phyloP scores from a whole-genome alignment of 2,329 filamentous ascomycete species.

The Beauveria caledonica region DNA sequence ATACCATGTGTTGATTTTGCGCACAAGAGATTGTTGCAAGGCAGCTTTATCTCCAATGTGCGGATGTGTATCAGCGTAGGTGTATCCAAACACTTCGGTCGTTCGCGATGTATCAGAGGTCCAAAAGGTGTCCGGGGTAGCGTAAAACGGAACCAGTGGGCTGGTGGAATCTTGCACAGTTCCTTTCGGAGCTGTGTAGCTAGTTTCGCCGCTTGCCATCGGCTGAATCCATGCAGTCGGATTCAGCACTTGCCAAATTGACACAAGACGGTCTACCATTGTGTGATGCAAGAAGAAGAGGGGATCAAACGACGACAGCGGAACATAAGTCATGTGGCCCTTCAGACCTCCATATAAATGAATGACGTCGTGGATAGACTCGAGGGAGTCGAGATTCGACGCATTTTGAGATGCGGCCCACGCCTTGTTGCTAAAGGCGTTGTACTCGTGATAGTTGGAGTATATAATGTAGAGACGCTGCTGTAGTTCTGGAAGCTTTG shows the following conservation, averaged over 20 bases:
- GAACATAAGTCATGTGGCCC: slow-evolving; percentile 63
- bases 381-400: slow-evolving; percentile 52
- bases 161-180: slow-evolving; percentile 47
- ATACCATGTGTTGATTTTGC: slow-evolving; percentile 45
- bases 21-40: slow-evolving; percentile 26
- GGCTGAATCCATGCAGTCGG: slow-evolving; percentile 58
- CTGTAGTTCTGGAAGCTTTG: slow-evolving; percentile 46
- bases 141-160: slow-evolving; percentile 59
- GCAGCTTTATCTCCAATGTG: slow-evolving; percentile 18
- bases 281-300: slow-evolving; percentile 70
- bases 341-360: slow-evolving; percentile 50
- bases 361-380: slow-evolving; percentile 55
- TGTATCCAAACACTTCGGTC: slow-evolving; percentile 60
- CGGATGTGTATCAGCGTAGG: slow-evolving; percentile 54
- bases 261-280: slow-evolving; percentile 67
- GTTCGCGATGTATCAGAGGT: slow-evolving; percentile 54
- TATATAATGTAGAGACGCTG: slow-evolving; percentile 60
- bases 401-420: slow-evolving; percentile 43
- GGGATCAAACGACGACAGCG: slow-evolving; percentile 71
- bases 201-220: slow-evolving; percentile 44
- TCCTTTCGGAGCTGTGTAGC: slow-evolving; percentile 51
- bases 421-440: slow-evolving; percentile 60
- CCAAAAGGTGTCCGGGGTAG: slow-evolving; percentile 52
- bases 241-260: slow-evolving; percentile 70
- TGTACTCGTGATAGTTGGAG: slow-evolving; percentile 59